Evolutionary conservation across 257 asterid genomes (phyloP).

Genomic region (Ilex aquifolium): DNA sequence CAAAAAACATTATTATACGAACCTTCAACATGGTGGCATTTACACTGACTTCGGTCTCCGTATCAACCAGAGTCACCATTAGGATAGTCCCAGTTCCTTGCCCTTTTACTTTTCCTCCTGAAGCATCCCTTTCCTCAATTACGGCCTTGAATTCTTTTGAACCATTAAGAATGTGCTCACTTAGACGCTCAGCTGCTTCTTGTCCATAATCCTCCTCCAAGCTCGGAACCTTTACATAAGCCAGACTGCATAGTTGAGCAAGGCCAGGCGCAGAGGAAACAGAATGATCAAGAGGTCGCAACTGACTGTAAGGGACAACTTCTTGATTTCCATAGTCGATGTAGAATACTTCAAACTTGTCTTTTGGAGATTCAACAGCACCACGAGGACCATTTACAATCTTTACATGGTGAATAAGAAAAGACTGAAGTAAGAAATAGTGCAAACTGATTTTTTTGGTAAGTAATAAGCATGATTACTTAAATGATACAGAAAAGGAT

Average conservation of each 20-base stretch:
- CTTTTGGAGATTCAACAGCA: conserved; percentile 57
- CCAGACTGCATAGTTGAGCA: conserved; percentile 92
- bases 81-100: conserved; percentile 90
- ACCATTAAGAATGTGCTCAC: conserved; percentile 52
- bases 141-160: conserved; percentile 70
- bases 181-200: conserved; percentile 69
- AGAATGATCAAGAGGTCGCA: conserved; percentile 76
- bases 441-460: too few relatives aligned
- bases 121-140: conserved; percentile 72
- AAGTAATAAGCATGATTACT: too few relatives aligned
- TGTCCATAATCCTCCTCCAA: conserved; percentile 85
- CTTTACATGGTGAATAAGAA: conserved; percentile 26
- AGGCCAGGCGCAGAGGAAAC: conserved; percentile 72
- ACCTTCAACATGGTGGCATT: conserved; percentile 90
- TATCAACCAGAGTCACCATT: conserved; percentile 60
- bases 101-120: conserved; percentile 91
- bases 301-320: conserved; percentile 52
- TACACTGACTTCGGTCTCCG: conserved; percentile 64
- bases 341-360: conserved; percentile 89
- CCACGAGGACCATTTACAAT: conserved; percentile 82
- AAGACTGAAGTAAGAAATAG: not conserved
- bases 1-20: not conserved
- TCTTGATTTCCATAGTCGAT: conserved; percentile 96
- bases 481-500: too few relatives aligned
- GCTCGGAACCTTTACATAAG: conserved; percentile 71